A percentile compares a stretch with the other conserved stretches of the same genome.
phyloP scores from a whole-genome alignment of 2,329 filamentous ascomycete species.

The Coniella lustricola region DNA sequence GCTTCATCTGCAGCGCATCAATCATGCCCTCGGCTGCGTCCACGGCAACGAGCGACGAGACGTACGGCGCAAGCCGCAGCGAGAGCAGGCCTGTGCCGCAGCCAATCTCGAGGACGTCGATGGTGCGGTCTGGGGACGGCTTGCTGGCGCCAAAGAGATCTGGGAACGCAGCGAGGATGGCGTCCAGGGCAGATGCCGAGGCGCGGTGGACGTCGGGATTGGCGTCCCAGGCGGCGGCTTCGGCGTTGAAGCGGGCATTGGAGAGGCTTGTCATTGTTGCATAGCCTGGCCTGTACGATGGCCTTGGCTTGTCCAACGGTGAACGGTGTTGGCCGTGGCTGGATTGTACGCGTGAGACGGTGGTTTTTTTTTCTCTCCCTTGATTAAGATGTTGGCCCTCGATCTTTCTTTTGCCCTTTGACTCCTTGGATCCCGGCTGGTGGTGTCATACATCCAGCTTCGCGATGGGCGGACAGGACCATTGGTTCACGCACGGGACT shows the following conservation, averaged over 20 bases:
- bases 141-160: background rate
- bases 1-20: constrained; percentile 38
- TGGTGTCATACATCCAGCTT: too few species aligned
- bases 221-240: constrained; percentile 47
- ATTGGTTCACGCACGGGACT: too few species aligned
- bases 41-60: constrained; percentile 42
- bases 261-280: too few species aligned
- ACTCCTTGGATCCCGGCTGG: too few species aligned
- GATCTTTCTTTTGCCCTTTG: too few species aligned
- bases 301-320: too few species aligned
- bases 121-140: constrained; percentile 5
- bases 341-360: too few species aligned
- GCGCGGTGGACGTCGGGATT: constrained; percentile 43
- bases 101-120: constrained; percentile 48
- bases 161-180: constrained; percentile 30
- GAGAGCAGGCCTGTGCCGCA: constrained; percentile 51
- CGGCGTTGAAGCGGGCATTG: constrained; percentile 46
- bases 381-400: too few species aligned
- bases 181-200: constrained; percentile 35
- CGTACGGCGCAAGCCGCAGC: constrained; percentile 39
- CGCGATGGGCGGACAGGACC: too few species aligned
- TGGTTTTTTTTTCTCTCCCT: too few species aligned
- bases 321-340: too few species aligned
- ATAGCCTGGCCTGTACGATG: too few species aligned
- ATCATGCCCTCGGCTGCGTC: constrained; percentile 51